Base-by-base conservation (phyloP, 352 stramenopile species). In the Pythium rhizo-oryzae region DNA sequence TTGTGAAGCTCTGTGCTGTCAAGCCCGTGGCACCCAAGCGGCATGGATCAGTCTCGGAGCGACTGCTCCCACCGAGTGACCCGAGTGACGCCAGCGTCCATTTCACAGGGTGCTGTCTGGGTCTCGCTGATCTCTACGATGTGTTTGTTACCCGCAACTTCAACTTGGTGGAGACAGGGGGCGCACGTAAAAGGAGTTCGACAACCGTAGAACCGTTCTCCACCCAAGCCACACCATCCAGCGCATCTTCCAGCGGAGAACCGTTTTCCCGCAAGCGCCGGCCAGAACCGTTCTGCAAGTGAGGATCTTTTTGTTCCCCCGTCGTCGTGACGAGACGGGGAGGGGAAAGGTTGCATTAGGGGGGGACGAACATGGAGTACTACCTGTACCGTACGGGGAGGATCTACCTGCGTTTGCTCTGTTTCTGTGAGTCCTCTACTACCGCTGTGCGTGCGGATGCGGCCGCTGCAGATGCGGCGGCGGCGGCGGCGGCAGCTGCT, bases 401-500 rank as follows among this genome's bases (percentile, higher is more conserved):
- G 18, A 33, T 47, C 41, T 47, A 47, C 41, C 41, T 47, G 41
- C 41, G 13, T 47, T 47, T n/a, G 8, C 41, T 47, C 41, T 47
- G 7, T 19, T 28, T 57, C 28, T n/a, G 41, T n/a, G 41, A 9
- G 1, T 6, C 30, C 50, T 57, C 50, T 28, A 12, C 49, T 54
- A 54, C 49, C 49, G 12, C 23, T 30, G 8, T 28, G 46, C 33
- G 41, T 25, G 46, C n/a, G 59, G 47, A 23, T 65, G 30, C 8
- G 50, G n/a, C 24, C 60, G 39, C 51, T 13, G 19, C 25, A 51
- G 59, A 56, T 39, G 59, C 50, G 47, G 30, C 21, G 44, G 19
- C 33, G 46, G 16, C 46, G 35, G 55, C 25, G 69, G 54, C 52
- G 74, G 73, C 63, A 77, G 77, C 62, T 56, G 55, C 25, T 71